Evolutionary conservation across 805 yeast genomes (phyloP).

Genomic region (Candida namnaoensis): DNA sequence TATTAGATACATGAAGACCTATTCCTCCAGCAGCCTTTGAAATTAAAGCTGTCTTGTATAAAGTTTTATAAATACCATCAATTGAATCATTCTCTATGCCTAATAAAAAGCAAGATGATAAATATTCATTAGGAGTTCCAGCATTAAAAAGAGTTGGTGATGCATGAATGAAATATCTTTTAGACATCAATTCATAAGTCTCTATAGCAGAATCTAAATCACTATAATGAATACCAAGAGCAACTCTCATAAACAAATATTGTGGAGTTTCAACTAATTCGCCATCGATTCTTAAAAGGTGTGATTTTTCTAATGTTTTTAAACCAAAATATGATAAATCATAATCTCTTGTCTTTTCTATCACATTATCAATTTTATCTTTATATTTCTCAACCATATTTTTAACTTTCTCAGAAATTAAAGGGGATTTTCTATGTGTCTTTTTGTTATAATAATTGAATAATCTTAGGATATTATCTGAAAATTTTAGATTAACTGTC

Average conservation of each 20-base stretch:
- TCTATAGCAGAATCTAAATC: conserved; percentile 61
- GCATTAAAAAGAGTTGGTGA: conserved; percentile 94
- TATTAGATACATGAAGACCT: conserved; percentile 83
- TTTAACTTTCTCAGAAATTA: conserved; percentile 62
- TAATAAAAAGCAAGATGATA: conserved; percentile 88
- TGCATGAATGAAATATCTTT: conserved; percentile 84
- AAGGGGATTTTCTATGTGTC: conserved; percentile 45
- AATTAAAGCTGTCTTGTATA: conserved; percentile 81
- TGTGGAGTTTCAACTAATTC: conserved; percentile 87
- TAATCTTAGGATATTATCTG: conserved; percentile 65
- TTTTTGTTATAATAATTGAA: conserved; percentile 76
- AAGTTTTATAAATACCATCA: conserved; percentile 88
- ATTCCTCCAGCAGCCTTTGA: conserved; percentile 96
- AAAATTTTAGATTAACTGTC: conserved; percentile 80
- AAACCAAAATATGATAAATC: conserved; percentile 80
- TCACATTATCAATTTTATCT: conserved; percentile 62
- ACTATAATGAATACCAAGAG: conserved; percentile 79
- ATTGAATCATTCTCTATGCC: conserved; percentile 93
- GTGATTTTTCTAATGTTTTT: conserved; percentile 86
- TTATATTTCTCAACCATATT: conserved; percentile 55
- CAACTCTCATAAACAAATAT: conserved; percentile 82
- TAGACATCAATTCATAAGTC: conserved; percentile 83
- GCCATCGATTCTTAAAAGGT: conserved; percentile 58
- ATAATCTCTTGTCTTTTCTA: conserved; percentile 72
- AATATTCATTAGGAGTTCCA: conserved; percentile 76